phyloP scores from a whole-genome alignment of 2,329 filamentous ascomycete species.

The Geosmithia morbida region DNA sequence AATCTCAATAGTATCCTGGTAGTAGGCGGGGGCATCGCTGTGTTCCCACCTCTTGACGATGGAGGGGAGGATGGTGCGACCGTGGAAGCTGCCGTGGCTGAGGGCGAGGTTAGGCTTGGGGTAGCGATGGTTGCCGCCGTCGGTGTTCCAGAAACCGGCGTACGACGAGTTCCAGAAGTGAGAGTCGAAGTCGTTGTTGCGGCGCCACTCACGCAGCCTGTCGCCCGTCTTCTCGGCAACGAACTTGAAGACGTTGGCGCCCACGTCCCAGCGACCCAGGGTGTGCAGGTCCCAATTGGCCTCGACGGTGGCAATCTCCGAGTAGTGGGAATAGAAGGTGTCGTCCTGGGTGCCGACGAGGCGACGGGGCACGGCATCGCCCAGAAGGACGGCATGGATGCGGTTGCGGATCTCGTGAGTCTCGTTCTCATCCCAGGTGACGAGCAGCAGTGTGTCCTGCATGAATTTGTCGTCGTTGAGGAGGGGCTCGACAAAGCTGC shows the following conservation, averaged over 20 bases:
- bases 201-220: slow-evolving; percentile 21
- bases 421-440: slow-evolving; percentile 71
- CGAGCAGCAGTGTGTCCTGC: slow-evolving; percentile 58
- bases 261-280: slow-evolving; percentile 58
- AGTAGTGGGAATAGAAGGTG: slow-evolving; percentile 63
- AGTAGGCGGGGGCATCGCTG: slow-evolving; percentile 25
- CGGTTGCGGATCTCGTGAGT: slow-evolving; percentile 53
- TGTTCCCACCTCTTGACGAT: slow-evolving; percentile 21
- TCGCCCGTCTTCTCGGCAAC: slow-evolving; percentile 50
- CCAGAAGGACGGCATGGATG: slow-evolving; percentile 57
- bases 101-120: slow-evolving; percentile 24
- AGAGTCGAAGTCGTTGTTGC: slow-evolving; percentile 17
- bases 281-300: slow-evolving; percentile 59
- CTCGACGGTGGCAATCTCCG: slow-evolving; percentile 47
- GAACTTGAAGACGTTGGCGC: slow-evolving; percentile 52
- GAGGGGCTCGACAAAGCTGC: slow-evolving; percentile 54
- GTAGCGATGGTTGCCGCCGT: slow-evolving; percentile 17
- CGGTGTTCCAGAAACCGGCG: slow-evolving; percentile 29
- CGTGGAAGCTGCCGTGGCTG: slow-evolving; percentile 12
- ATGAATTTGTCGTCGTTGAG: slow-evolving; percentile 57
- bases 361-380: slow-evolving; percentile 53
- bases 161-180: slow-evolving; percentile 40
- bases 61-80: slow-evolving; percentile 19
- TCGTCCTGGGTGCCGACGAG: slow-evolving; percentile 54
- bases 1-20: slow-evolving; percentile 21